Conservation (phyloP, 352 stramenopile species). For the Phytophthora uliginosa region DNA sequence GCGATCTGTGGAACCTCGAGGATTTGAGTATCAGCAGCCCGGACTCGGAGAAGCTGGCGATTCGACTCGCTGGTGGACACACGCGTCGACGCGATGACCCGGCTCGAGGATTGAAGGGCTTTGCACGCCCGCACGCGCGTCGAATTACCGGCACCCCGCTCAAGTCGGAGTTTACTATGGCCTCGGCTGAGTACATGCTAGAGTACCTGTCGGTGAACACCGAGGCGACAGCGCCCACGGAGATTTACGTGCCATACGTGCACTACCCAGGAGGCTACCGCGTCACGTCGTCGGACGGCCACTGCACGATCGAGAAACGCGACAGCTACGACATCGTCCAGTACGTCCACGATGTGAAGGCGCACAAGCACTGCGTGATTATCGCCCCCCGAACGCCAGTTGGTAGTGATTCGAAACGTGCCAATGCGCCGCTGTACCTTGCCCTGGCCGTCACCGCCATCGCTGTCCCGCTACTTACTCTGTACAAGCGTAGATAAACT, state of each 20-base stretch:
- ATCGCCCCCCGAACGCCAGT: constrained; percentile 25
- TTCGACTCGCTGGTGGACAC: constrained; percentile 45
- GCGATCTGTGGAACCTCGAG: constrained; percentile 87
- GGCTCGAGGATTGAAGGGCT: constrained; percentile 58
- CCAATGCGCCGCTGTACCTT: constrained; percentile 34
- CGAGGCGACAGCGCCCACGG: constrained; percentile 17
- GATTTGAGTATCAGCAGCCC: constrained; percentile 85
- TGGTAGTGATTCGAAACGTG: constrained; percentile 14
- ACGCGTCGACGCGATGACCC: constrained; percentile 44
- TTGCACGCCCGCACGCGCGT: constrained; percentile 65
- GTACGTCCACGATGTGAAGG: constrained; percentile 43
- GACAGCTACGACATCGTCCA: constrained; percentile 52
- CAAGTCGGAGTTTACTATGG: constrained; percentile 62
- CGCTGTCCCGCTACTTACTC: constrained; percentile 24
- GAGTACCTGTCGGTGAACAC: constrained; percentile 47
- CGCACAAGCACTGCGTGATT: constrained; percentile 39
- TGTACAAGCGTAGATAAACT: constrained; percentile 42
- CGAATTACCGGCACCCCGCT: constrained; percentile 72
- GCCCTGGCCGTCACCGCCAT: constrained; percentile 34
- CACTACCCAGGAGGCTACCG: constrained; percentile 42
- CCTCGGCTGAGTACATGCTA: constrained; percentile 54
- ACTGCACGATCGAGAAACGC: constrained; percentile 44
- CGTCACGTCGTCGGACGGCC: constrained; percentile 37
- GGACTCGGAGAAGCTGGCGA: constrained; percentile 32
- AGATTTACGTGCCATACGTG: constrained; percentile 46